Percentiles rank a stretch among this genome's conserved stretches.
Evolutionary conservation across 2,329 filamentous ascomycete genomes (phyloP).

Genomic region (Colletotrichum endophyticum): DNA sequence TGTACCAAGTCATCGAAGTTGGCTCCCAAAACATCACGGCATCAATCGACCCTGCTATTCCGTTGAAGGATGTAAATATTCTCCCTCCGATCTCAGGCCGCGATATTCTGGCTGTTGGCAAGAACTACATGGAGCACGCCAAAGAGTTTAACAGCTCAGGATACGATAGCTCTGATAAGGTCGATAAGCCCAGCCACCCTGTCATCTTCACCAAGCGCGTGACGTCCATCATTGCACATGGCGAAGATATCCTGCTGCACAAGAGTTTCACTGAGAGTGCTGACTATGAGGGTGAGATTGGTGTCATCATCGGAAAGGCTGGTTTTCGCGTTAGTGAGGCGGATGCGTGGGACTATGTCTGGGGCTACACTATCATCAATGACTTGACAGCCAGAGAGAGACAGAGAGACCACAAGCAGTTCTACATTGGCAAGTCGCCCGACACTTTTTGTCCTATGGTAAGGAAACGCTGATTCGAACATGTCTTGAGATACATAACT

Average conservation of each 20-base stretch:
- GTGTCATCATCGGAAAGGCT: conserved; percentile 57
- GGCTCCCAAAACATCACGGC: conserved; percentile 42
- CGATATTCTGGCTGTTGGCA: conserved; percentile 60
- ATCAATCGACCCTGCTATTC: conserved; percentile 31
- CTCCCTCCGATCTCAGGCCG: conserved; percentile 51
- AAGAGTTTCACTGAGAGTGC: conserved; percentile 50
- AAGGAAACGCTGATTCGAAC: background rate
- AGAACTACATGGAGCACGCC: conserved; percentile 63
- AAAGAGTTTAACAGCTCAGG: conserved; percentile 61
- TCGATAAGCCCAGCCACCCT: conserved; percentile 54
- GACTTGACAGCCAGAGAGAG: conserved; percentile 56
- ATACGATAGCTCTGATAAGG: conserved; percentile 60
- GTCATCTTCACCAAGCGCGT: conserved; percentile 62
- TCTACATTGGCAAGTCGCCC: conserved; percentile 61
- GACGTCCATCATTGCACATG: conserved; percentile 55
- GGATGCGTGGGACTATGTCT: conserved; percentile 55
- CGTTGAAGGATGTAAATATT: conserved; percentile 41
- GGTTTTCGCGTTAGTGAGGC: conserved; percentile 47
- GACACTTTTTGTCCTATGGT: conserved; percentile 63
- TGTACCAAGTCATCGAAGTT: conserved; percentile 58
- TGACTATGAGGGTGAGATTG: conserved; percentile 63
- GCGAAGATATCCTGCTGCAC: conserved; percentile 51
- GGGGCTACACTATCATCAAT: conserved; percentile 62
- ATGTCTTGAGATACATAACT: background rate
- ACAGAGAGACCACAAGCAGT: conserved; percentile 63